These are phyloP conservation scores for Dicorynia guianensis DNA, from an alignment of 306 rosid species.

Conservation along the genomic window DNA sequence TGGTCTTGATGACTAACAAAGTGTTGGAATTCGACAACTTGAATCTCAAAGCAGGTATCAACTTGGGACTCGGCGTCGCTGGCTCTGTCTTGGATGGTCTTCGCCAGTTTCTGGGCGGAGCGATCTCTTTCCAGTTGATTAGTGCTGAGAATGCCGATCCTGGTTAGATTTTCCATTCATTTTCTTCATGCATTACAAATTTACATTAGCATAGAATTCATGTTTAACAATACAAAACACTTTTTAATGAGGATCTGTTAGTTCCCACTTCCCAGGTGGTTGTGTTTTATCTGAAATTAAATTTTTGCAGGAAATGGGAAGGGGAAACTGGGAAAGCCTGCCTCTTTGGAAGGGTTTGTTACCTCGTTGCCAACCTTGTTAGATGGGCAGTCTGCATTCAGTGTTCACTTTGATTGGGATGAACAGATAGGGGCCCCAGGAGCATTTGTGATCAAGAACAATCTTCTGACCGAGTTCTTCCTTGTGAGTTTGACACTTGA, in stretches of 20 bases:
- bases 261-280: too few species aligned
- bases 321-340: conserved; percentile 68
- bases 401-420: conserved; percentile 61
- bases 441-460: conserved; percentile 60
- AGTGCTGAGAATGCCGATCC: conserved; percentile 42
- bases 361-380: conserved; percentile 50
- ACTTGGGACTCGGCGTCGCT: neutral
- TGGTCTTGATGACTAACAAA: conserved; percentile 47
- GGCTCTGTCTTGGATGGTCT: conserved; percentile 24
- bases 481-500: conserved; percentile 68
- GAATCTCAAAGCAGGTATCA: conserved; percentile 1
- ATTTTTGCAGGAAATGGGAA: conserved; percentile 50
- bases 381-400: conserved; percentile 51
- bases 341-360: conserved; percentile 61
- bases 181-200: neutral
- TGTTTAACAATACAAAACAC: too few species aligned
- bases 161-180: conserved; percentile 5
- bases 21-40: conserved; percentile 35
- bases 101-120: conserved; percentile 28
- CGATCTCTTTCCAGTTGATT: conserved; percentile 33
- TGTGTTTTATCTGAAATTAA: neutral
- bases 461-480: conserved; percentile 58
- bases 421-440: conserved; percentile 62
- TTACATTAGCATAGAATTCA: too few species aligned
- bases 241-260: too few species aligned